Evolutionary conservation across 495 filamentous ascomycete genomes (phyloP).

Genomic region (Cladorrhinum samala): DNA sequence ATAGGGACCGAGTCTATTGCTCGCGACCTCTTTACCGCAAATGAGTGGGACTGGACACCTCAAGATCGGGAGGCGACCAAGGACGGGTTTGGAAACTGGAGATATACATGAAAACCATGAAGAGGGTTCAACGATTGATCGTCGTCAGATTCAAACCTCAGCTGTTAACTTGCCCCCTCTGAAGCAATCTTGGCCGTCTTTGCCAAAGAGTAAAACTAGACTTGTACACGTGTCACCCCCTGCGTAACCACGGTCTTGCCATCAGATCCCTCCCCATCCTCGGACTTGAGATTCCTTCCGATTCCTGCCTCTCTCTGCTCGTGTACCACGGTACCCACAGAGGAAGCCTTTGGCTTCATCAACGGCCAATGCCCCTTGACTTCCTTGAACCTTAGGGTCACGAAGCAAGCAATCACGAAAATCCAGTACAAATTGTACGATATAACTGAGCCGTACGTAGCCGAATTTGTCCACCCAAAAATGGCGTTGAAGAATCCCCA

Average conservation of each 20-base stretch:
- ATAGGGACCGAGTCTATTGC: slow-evolving; percentile 39
- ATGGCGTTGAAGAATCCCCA: slow-evolving; percentile 89
- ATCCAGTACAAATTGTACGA: slow-evolving; percentile 90
- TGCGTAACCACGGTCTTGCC: not conserved
- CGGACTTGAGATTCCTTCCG: no score
- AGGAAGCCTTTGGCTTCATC: slow-evolving; percentile 21
- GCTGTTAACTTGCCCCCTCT: no score
- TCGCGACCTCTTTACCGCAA: slow-evolving; percentile 51
- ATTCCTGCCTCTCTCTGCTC: not conserved
- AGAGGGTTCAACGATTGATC: no score
- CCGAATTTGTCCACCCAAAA: slow-evolving; percentile 83
- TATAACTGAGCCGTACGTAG: slow-evolving; percentile 76
- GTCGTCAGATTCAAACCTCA: no score
- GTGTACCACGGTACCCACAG: not conserved
- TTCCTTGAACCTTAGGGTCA: slow-evolving; percentile 61
- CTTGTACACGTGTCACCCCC: not conserved
- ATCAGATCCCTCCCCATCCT: not conserved
- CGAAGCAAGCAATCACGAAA: slow-evolving; percentile 54
- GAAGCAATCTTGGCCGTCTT: no score
- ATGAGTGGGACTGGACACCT: slow-evolving; percentile 54
- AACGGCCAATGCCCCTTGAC: slow-evolving; percentile 61
- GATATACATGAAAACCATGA: not conserved
- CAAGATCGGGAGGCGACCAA: slow-evolving; percentile 20
- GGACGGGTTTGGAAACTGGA: not conserved
- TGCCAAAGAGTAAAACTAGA: no score